Conservation (phyloP, 164 flowering plant species). For the Santalum album region DNA sequence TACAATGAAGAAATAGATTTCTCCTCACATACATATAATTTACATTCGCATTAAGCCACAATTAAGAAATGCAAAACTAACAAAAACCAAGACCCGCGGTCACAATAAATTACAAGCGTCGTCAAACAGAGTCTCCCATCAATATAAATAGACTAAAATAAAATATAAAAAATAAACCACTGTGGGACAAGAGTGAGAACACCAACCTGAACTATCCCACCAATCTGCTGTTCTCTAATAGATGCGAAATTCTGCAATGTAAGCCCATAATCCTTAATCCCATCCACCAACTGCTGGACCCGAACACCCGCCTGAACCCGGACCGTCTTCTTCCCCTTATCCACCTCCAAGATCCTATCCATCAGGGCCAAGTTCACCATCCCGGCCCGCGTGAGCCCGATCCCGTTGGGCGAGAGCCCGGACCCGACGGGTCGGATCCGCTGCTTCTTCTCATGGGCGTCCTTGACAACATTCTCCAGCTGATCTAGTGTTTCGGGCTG, state of each 20-base stretch:
- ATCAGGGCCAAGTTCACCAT: constrained; percentile 91
- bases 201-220: constrained; percentile 88
- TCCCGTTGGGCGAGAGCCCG: constrained; percentile 91
- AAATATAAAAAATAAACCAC: too few species aligned
- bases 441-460: constrained; percentile 39
- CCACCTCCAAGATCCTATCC: constrained; percentile 88
- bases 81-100: too few species aligned
- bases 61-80: too few species aligned
- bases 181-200: too few species aligned
- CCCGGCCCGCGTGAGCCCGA: constrained; percentile 75
- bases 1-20: too few species aligned
- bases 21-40: too few species aligned
- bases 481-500: constrained; percentile 70
- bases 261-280: constrained; percentile 70
- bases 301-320: constrained; percentile 86
- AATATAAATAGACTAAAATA: too few species aligned
- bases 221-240: constrained; percentile 94
- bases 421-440: constrained; percentile 91
- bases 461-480: constrained; percentile 56
- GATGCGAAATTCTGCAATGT: constrained; percentile 96
- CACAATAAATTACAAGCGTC: too few species aligned
- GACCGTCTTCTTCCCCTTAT: constrained; percentile 66
- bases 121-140: too few species aligned
- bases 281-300: constrained; percentile 88
- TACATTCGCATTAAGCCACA: too few species aligned